These are phyloP conservation scores for Karstenula rhodostoma DNA, from an alignment of 2,329 filamentous ascomycete species.

Conservation along the genomic window DNA sequence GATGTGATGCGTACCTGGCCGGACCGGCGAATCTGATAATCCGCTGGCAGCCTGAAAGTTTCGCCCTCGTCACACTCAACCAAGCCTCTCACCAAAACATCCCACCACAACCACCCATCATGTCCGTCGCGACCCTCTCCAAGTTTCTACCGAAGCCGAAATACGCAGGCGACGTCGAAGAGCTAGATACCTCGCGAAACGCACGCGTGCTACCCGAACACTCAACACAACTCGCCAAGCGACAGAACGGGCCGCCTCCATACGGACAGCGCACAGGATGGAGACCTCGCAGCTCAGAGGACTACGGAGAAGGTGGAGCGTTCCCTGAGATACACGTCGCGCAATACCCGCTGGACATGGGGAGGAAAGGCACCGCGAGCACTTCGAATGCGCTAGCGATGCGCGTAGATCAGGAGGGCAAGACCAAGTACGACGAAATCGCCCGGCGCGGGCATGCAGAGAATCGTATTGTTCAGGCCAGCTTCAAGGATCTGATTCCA, in stretches of 20 bases:
- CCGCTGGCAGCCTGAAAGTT: slow-evolving; percentile 5
- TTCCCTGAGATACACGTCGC: slow-evolving; percentile 94
- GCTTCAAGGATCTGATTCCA: slow-evolving; percentile 96
- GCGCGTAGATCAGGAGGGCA: slow-evolving; percentile 88
- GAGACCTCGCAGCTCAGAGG: slow-evolving; percentile 86
- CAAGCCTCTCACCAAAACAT: slow-evolving; percentile 12
- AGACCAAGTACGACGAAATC: slow-evolving; percentile 96
- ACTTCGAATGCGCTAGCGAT: slow-evolving; percentile 89
- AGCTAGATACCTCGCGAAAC: slow-evolving; percentile 71
- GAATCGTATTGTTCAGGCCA: slow-evolving; percentile 86
- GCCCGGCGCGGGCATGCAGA: slow-evolving; percentile 87
- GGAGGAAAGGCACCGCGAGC: slow-evolving; percentile 68
- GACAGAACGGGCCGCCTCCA: slow-evolving; percentile 82
- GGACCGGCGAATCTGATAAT: slow-evolving; percentile 7
- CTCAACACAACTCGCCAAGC: slow-evolving; percentile 76
- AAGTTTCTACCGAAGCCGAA: slow-evolving; percentile 86
- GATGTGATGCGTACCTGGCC: not conserved
- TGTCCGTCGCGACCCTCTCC: slow-evolving; percentile 69
- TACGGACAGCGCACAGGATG: slow-evolving; percentile 90
- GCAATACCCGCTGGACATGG: slow-evolving; percentile 96
- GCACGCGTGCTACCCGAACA: slow-evolving; percentile 83
- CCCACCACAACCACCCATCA: slow-evolving; percentile 24
- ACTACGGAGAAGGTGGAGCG: slow-evolving; percentile 95
- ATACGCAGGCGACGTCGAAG: slow-evolving; percentile 89
- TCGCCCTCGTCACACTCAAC: slow-evolving; percentile 9